phyloP scores from a whole-genome alignment of 2,329 filamentous ascomycete genomes.

The Penicillium sp. region DNA sequence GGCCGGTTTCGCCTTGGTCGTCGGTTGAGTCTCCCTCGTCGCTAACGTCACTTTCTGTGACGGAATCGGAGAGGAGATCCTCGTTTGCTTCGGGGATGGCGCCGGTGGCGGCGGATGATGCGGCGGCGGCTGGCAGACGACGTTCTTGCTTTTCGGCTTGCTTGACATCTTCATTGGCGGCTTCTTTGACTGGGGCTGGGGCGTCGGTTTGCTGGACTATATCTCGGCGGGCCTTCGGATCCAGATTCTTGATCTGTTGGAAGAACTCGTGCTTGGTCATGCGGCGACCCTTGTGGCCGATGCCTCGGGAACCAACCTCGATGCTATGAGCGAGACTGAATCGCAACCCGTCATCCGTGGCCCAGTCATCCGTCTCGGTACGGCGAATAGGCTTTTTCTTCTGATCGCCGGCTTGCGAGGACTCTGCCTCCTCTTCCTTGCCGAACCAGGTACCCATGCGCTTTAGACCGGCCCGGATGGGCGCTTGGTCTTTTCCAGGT shows the following conservation, averaged over 20 bases:
- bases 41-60: slow-evolving; percentile 30
- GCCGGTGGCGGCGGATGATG: slow-evolving; percentile 13
- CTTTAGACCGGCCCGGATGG: slow-evolving; percentile 56
- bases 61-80: slow-evolving; percentile 29
- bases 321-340: slow-evolving; percentile 61
- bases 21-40: slow-evolving; percentile 29
- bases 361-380: slow-evolving; percentile 37
- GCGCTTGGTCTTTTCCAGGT: slow-evolving; percentile 37
- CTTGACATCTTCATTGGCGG: slow-evolving; percentile 38
- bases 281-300: slow-evolving; percentile 56
- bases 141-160: slow-evolving; percentile 33
- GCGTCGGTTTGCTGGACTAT: slow-evolving; percentile 49
- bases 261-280: slow-evolving; percentile 70
- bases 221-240: slow-evolving; percentile 60
- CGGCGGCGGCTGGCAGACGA: slow-evolving; percentile 28
- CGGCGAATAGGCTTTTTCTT: slow-evolving; percentile 29
- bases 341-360: slow-evolving; percentile 58
- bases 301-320: slow-evolving; percentile 40
- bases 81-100: slow-evolving; percentile 22
- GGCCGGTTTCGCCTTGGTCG: slow-evolving; percentile 29
- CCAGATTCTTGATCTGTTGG: slow-evolving; percentile 62
- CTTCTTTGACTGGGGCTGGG: slow-evolving; percentile 44
- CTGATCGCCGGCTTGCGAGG: slow-evolving; percentile 33
- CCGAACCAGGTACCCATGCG: slow-evolving; percentile 65
- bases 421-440: slow-evolving; percentile 40